Percentiles rank a stretch among this genome's conserved stretches.
phyloP scores from a whole-genome alignment of 495 filamentous ascomycete genomes.

The Hypomontagnella submonticulosa region DNA sequence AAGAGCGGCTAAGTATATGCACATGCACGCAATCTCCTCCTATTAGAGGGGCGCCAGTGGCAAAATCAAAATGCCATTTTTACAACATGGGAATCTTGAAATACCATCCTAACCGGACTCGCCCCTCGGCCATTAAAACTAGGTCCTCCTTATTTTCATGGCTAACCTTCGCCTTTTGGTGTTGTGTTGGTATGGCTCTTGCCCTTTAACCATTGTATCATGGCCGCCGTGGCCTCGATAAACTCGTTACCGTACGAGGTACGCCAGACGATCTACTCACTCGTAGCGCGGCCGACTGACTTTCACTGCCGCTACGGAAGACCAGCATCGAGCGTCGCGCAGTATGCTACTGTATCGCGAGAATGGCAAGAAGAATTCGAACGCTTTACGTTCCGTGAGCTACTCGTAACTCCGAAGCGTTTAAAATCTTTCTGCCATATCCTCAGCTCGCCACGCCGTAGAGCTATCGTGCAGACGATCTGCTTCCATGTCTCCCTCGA shows the following conservation, averaged over 20 bases:
- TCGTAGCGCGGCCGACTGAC: slow-evolving; percentile 33
- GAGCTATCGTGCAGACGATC: slow-evolving; percentile 33
- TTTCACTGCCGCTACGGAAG: slow-evolving; percentile 8
- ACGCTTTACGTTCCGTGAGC: slow-evolving; percentile 26
- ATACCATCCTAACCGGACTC: slow-evolving; percentile 7
- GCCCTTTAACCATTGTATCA: slow-evolving; percentile 3
- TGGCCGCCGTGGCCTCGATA: slow-evolving; percentile 28
- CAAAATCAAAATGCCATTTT: slow-evolving; percentile 34
- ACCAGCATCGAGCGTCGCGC: slow-evolving; percentile 13
- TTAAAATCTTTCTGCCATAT: slow-evolving; percentile 30
- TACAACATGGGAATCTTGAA: slow-evolving; percentile 34
- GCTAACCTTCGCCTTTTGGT: background rate
- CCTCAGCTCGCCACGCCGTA: slow-evolving; percentile 30
- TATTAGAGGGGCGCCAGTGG: slow-evolving; percentile 21
- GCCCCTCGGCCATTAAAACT: slow-evolving; percentile 23
- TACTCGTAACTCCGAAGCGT: slow-evolving; percentile 33
- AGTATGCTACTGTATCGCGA: slow-evolving; percentile 30
- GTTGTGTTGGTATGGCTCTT: background rate
- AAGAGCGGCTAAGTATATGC: slow-evolving; percentile 12
- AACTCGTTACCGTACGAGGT: slow-evolving; percentile 43
- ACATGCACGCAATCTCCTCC: slow-evolving; percentile 27
- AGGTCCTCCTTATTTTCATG: background rate
- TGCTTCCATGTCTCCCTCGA: slow-evolving; percentile 39
- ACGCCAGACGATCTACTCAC: slow-evolving; percentile 39
- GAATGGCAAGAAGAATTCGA: slow-evolving; percentile 43